Conservation (phyloP, 2,329 filamentous ascomycete genomes). For the Eutypa lata region DNA sequence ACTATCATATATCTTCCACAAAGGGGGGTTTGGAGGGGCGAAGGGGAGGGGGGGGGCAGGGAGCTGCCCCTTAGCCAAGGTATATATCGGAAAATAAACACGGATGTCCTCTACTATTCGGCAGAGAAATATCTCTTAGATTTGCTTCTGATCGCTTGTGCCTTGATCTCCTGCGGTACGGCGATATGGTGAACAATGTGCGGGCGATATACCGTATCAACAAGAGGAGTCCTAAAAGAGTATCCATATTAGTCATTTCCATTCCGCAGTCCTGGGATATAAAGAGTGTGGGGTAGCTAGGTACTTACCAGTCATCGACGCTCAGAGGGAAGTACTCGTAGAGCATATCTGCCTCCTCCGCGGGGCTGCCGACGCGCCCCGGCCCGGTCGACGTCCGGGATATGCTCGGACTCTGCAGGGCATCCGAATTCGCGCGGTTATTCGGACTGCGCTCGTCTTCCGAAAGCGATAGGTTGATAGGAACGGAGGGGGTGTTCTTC, state of each 20-base stretch:
- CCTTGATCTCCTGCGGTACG: slow-evolving; percentile 66
- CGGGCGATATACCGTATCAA: slow-evolving; percentile 44
- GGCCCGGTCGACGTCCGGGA: slow-evolving; percentile 30
- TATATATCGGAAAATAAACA: too few species aligned
- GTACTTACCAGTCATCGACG: slow-evolving; percentile 74
- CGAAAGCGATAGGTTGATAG: slow-evolving; percentile 53
- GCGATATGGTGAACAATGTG: slow-evolving; percentile 91
- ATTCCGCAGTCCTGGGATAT: not conserved
- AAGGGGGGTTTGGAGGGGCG: not conserved
- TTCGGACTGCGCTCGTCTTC: slow-evolving; percentile 58
- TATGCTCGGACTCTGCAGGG: slow-evolving; percentile 44
- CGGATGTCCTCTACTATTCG: too few species aligned
- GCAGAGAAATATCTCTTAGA: slow-evolving; percentile 72
- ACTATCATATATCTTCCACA: not conserved
- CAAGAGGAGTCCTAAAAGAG: slow-evolving; percentile 17
- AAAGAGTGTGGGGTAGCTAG: not conserved
- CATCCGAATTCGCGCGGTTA: slow-evolving; percentile 47
- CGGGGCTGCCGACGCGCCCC: slow-evolving; percentile 54
- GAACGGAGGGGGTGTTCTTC: slow-evolving; percentile 28
- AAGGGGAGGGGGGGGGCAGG: not conserved
- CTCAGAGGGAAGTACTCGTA: slow-evolving; percentile 95
- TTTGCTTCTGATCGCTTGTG: slow-evolving; percentile 62
- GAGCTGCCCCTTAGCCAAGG: too few species aligned
- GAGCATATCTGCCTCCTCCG: slow-evolving; percentile 77
- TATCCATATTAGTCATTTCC: too few species aligned